phyloP scores from a whole-genome alignment of 1,284 basidiomycete species.

The Wallemia hederae region DNA sequence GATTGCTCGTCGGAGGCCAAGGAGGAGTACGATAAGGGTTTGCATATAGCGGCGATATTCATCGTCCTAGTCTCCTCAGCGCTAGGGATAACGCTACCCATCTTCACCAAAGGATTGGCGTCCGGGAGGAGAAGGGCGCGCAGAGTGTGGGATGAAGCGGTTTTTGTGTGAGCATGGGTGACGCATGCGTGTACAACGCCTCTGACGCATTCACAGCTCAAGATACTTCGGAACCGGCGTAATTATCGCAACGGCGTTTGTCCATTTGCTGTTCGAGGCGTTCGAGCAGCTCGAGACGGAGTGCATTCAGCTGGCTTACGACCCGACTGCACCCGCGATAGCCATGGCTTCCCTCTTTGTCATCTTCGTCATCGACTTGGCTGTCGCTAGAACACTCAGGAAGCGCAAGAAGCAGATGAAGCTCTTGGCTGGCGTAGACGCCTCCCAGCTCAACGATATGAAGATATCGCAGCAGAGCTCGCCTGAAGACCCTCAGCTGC shows the following conservation, averaged over 20 bases:
- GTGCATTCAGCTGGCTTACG: constrained; percentile 19
- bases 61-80: not conserved
- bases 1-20: not conserved
- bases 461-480: not conserved
- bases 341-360: constrained; percentile 13
- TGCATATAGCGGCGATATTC: constrained; percentile 1
- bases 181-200: no score
- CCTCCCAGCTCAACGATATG: not conserved
- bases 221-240: constrained; percentile 44
- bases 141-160: not conserved
- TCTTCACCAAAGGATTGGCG: not conserved
- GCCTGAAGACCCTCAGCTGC: constrained; percentile 1
- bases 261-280: constrained; percentile 41
- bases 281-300: constrained; percentile 24
- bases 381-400: constrained; percentile 11
- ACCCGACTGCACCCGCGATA: constrained; percentile 18
- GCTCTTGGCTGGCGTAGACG: not conserved
- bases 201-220: constrained; percentile 1
- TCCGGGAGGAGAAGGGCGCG: not conserved
- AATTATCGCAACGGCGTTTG: constrained; percentile 45
- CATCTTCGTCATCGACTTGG: constrained; percentile 16
- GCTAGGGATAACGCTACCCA: not conserved
- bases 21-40: not conserved
- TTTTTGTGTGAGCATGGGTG: not conserved
- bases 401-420: not conserved